These are phyloP conservation scores for Podaxis sp. DNA, from an alignment of 768 basidiomycete genomes.

Conservation along the genomic window DNA sequence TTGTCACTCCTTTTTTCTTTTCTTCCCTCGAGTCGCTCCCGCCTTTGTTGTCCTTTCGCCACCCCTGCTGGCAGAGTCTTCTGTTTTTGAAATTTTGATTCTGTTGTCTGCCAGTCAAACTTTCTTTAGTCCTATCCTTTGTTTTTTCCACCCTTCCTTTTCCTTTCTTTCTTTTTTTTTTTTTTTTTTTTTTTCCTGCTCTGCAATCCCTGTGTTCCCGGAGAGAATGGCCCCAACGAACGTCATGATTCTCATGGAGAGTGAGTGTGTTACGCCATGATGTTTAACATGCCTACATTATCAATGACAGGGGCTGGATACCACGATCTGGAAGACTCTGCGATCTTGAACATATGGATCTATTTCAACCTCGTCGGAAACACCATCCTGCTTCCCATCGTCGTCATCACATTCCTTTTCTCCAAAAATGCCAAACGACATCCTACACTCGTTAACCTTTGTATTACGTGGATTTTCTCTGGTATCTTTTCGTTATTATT, in stretches of 20 bases:
- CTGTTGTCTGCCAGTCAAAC: slow-evolving; percentile 18
- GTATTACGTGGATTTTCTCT: slow-evolving; percentile 43
- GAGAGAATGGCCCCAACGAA: background rate
- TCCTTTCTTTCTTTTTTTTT: background rate
- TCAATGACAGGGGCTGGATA: background rate
- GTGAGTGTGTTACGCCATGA: background rate
- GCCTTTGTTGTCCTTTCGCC: background rate
- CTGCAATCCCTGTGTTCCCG: background rate
- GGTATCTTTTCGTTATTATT: slow-evolving; percentile 38
- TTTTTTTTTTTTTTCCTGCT: background rate
- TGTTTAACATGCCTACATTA: background rate
- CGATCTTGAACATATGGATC: slow-evolving; percentile 34
- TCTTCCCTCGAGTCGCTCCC: background rate
- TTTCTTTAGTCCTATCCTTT: slow-evolving; percentile 15
- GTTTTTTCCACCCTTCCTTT: slow-evolving; percentile 10
- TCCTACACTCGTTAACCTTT: slow-evolving; percentile 41
- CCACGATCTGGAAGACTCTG: slow-evolving; percentile 2
- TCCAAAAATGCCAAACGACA: slow-evolving; percentile 34
- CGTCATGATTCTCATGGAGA: background rate
- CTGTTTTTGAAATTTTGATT: background rate
- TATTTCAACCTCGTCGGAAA: slow-evolving; percentile 43
- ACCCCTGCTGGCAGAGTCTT: slow-evolving; percentile 10
- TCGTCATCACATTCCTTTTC: slow-evolving; percentile 40
- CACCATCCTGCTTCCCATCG: slow-evolving; percentile 38
- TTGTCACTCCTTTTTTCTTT: background rate